Conservation (phyloP, 345 rosid genomes). For the Brassica juncea region DNA sequence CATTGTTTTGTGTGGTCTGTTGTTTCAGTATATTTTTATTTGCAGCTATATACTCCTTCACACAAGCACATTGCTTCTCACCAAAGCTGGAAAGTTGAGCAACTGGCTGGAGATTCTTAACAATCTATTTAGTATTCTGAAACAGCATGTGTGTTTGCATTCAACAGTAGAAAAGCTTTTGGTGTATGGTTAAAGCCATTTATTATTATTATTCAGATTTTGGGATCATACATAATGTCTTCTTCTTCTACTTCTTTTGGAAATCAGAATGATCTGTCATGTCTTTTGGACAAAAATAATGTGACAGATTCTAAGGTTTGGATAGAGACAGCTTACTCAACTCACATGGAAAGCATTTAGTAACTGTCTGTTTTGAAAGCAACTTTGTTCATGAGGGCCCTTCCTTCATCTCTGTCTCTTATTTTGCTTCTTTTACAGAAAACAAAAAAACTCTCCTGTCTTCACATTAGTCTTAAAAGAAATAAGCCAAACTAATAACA, state of each 20-base stretch:
- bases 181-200: slow-evolving; percentile 23
- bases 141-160: slow-evolving; percentile 12
- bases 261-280: slow-evolving; percentile 17
- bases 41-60: slow-evolving; percentile 71
- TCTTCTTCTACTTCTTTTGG: neutral
- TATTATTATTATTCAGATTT: neutral
- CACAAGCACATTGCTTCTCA: slow-evolving; percentile 76
- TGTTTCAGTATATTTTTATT: neutral
- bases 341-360: slow-evolving; percentile 29
- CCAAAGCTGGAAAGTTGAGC: slow-evolving; percentile 83
- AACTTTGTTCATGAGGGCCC: slow-evolving; percentile 6
- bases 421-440: neutral
- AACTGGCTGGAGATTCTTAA: slow-evolving; percentile 39
- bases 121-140: neutral
- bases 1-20: neutral
- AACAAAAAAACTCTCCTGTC: neutral
- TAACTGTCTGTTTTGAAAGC: slow-evolving; percentile 28
- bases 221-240: slow-evolving; percentile 5
- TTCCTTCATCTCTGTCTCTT: neutral
- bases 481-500: neutral
- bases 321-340: slow-evolving; percentile 28
- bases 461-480: neutral
- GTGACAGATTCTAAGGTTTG: slow-evolving; percentile 22
- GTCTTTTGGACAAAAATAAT: neutral
- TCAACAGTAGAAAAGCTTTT: slow-evolving; percentile 23